Evolutionary conservation across 345 rosid genomes (phyloP), one percentile per base, ranked within the genome.

Genomic region (Physaria fendleri): DNA sequence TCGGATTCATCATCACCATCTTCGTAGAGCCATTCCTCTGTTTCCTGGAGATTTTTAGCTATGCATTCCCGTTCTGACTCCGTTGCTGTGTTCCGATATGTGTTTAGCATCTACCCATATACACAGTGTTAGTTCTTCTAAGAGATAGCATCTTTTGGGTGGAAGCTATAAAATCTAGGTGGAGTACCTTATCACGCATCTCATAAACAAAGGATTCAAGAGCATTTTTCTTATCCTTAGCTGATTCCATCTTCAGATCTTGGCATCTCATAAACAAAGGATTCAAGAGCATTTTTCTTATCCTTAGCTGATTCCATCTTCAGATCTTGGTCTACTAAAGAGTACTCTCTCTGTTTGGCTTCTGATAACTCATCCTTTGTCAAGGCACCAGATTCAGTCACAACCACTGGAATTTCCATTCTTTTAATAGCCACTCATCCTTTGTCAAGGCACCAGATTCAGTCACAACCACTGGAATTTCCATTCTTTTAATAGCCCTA

Each of bases 11-110:
- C 92, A 51, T 66, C 77, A 30, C 92, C 92, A 65, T 87, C 92
- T 44, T 79, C 92, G 43, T 87, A 87, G 48, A 87, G 84, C 95
- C 91, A 87, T n/a, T 87, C 87, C 64, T 81, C 89, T 41, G 87
- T 84, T 78, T 87, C 80, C 40, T 74, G 82, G 35, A 87, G 89
- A 67, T 71, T 81, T 71, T 39, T 70, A 63, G 81, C 82, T 30
- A 84, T 79, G 47, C 39, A 73, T 67, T 87, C 85, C 61, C 82
- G 77, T 71, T 84, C 91, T 38, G 50, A 56, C 54, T 78, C 87
- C 3, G 77, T 73, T 8, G 87, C 81, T 64, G 79, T 79, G 74
- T 69, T 76, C 56, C 76, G 73, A 41, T 84, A 84, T 12, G 74
- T 75, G 74, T 81, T 82, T 40, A 78, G 61, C 75, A 87, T 78